These are phyloP conservation scores for Suhomyces kilbournensis DNA, from an alignment of 805 yeast species.

Conservation along the genomic window DNA sequence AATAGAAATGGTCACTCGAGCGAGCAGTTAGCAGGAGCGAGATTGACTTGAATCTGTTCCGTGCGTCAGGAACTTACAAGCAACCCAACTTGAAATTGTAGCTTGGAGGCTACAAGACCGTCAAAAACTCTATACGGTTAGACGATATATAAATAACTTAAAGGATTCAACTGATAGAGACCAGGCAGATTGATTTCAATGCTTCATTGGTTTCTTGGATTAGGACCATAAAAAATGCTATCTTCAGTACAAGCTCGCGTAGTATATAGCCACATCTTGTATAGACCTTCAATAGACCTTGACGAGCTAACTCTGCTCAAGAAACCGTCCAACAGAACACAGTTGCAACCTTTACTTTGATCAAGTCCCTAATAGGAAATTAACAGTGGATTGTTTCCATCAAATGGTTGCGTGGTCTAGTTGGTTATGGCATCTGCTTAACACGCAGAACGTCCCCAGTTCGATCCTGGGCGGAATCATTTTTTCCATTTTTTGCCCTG, in stretches of 20 bases:
- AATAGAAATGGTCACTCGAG: background rate
- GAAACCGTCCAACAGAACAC: background rate
- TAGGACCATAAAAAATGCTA: too few species aligned
- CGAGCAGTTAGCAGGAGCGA: background rate
- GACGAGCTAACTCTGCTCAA: background rate
- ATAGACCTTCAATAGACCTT: background rate
- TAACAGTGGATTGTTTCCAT: background rate
- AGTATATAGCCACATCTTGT: background rate
- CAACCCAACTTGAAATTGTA: background rate
- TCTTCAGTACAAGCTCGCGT: background rate
- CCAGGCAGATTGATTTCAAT: background rate
- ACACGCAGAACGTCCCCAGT: constrained; percentile 99
- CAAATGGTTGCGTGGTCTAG: constrained; percentile 95
- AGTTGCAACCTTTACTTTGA: background rate
- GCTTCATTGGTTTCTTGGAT: background rate
- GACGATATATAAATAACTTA: too few species aligned
- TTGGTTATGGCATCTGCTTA: constrained; percentile 99
- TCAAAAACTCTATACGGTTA: background rate
- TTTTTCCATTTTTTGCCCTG: background rate
- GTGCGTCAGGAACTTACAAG: background rate
- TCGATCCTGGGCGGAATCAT: constrained; percentile 99
- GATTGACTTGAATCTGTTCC: background rate
- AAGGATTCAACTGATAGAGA: background rate
- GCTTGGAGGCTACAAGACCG: background rate
- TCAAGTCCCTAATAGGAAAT: background rate